A percentile compares a stretch with the other conserved stretches of the same genome.
Conservation (phyloP, 495 filamentous ascomycete genomes). For the Pseudoneurospora amorphoporcata region DNA sequence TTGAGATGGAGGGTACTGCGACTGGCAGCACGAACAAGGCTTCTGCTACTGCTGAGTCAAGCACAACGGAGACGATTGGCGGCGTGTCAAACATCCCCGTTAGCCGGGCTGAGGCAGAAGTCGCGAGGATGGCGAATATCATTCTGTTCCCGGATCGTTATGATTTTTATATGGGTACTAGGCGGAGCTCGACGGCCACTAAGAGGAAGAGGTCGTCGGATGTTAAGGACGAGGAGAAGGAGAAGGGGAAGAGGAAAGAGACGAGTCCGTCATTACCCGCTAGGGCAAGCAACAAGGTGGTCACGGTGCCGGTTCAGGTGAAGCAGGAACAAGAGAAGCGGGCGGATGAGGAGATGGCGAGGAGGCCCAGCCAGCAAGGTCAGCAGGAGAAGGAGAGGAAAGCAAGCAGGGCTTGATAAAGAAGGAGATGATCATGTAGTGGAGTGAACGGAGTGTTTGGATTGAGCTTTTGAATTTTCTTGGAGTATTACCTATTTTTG, state of each 20-base stretch:
- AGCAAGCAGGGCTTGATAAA: neutral
- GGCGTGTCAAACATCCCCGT: constrained; percentile 2
- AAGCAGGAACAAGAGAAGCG: neutral
- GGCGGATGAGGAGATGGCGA: neutral
- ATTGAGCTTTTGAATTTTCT: neutral
- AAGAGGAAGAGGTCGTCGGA: neutral
- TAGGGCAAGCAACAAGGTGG: too few species aligned
- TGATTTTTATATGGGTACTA: constrained; percentile 35
- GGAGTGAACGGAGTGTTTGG: too few species aligned
- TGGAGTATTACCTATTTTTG: neutral
- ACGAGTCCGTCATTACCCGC: neutral
- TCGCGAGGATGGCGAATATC: constrained; percentile 38
- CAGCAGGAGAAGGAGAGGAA: neutral
- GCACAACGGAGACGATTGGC: neutral
- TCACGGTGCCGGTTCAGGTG: neutral
- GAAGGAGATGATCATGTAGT: neutral
- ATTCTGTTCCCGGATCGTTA: constrained; percentile 41
- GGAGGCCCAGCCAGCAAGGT: neutral
- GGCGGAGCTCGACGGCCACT: constrained; percentile 18
- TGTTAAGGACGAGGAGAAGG: neutral
- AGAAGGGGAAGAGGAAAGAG: constrained; percentile 4
- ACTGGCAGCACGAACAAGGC: neutral
- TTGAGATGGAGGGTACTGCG: constrained; percentile 8
- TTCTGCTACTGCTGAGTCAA: neutral
- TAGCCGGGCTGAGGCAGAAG: constrained; percentile 34